Evolutionary conservation across 179 eudicot genomes (phyloP).

Genomic region (Spergularia azorica): DNA sequence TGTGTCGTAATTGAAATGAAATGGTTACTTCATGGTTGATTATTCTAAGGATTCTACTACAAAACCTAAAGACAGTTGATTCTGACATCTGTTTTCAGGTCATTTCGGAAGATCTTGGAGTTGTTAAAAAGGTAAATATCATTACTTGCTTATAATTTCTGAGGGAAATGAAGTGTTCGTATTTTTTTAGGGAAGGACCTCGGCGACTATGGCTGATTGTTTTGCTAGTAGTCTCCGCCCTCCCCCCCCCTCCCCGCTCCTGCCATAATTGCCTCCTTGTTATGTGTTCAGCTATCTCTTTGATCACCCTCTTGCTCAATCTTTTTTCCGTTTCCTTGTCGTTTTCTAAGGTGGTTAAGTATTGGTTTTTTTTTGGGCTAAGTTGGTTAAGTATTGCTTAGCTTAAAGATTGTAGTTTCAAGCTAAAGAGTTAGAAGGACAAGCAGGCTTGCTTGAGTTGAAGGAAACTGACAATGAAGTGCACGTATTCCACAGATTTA

Average conservation of each 20-base stretch:
- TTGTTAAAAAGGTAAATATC: constrained; percentile 77
- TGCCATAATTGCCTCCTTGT: background rate
- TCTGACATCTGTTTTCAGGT: constrained; percentile 53
- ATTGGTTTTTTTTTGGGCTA: background rate
- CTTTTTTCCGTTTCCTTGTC: background rate
- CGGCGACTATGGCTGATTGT: background rate
- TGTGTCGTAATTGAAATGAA: background rate
- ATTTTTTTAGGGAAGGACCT: background rate
- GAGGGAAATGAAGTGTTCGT: background rate
- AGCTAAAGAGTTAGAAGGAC: background rate
- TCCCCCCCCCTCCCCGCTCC: background rate
- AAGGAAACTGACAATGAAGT: background rate
- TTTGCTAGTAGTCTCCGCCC: background rate
- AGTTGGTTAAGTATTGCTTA: background rate
- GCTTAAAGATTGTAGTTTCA: background rate
- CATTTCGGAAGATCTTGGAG: constrained; percentile 82
- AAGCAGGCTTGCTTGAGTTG: background rate
- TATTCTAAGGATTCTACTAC: background rate
- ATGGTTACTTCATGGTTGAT: background rate
- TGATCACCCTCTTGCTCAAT: background rate
- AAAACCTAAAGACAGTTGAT: background rate
- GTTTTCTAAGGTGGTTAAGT: background rate
- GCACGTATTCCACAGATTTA: background rate
- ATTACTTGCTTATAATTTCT: background rate
- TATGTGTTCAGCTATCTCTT: background rate